phyloP scores from a whole-genome alignment of 179 eudicot genomes.

The Monotropa hypopitys region DNA sequence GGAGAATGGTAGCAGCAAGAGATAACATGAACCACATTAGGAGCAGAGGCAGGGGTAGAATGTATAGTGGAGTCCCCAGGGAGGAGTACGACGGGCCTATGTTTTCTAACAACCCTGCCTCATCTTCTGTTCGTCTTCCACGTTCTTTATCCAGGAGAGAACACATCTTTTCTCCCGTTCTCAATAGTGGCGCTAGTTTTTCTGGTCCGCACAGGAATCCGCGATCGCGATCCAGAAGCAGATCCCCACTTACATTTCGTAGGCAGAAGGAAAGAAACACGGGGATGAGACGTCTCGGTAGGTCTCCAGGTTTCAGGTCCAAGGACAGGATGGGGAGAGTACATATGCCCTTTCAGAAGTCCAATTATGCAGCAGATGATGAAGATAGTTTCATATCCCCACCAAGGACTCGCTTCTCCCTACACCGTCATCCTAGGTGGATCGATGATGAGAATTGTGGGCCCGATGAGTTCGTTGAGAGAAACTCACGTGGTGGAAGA shows the following conservation, averaged over 20 bases:
- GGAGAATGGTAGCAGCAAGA: background rate
- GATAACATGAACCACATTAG: background rate
- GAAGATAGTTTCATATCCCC: slow-evolving; percentile 15
- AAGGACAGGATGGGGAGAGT: slow-evolving; percentile 32
- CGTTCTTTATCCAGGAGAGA: slow-evolving; percentile 31
- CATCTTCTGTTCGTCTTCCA: slow-evolving; percentile 19
- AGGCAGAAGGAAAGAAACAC: slow-evolving; percentile 19
- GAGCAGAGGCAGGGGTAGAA: slow-evolving; percentile 28
- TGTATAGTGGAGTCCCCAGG: slow-evolving; percentile 28
- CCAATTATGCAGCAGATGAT: slow-evolving; percentile 15
- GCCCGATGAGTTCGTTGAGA: slow-evolving; percentile 21
- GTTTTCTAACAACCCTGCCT: slow-evolving; percentile 13
- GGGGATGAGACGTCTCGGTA: slow-evolving; percentile 21
- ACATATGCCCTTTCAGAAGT: slow-evolving; percentile 28
- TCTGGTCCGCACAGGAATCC: slow-evolving; percentile 28
- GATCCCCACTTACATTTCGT: slow-evolving; percentile 44
- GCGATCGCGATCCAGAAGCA: slow-evolving; percentile 60
- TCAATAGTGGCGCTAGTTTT: slow-evolving; percentile 22
- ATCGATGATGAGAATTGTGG: slow-evolving; percentile 14
- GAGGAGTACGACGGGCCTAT: slow-evolving; percentile 36
- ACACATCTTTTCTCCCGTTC: slow-evolving; percentile 37
- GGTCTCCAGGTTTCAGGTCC: slow-evolving; percentile 47
- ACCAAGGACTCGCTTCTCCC: slow-evolving; percentile 14
- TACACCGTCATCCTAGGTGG: slow-evolving; percentile 12
- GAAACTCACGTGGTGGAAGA: slow-evolving; percentile 42